phyloP scores from a whole-genome alignment of 176 grass and related monocot species.

The Melocanna baccifera region DNA sequence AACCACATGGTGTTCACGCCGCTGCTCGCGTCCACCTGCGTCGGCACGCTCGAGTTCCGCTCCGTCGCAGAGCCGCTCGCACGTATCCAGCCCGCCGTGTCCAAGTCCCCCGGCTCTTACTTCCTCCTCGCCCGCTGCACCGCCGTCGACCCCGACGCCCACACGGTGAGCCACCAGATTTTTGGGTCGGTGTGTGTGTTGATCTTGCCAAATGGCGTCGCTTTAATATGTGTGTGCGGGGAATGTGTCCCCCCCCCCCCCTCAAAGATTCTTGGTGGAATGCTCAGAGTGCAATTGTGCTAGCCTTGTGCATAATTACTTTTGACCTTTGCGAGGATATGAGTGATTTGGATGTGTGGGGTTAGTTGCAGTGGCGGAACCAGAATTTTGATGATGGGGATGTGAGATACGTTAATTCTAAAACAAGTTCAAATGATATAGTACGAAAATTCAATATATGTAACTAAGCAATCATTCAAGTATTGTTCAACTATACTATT shows the following conservation, averaged over 20 bases:
- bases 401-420: no score
- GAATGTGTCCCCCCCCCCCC: background rate
- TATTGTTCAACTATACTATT: no score
- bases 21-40: conserved; percentile 96
- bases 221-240: background rate
- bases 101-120: conserved; percentile 65
- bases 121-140: conserved; percentile 89
- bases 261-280: conserved; percentile 27
- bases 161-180: conserved; percentile 50
- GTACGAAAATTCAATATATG: no score
- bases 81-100: conserved; percentile 85
- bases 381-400: no score
- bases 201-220: background rate
- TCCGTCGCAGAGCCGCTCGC: conserved; percentile 83
- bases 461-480: no score
- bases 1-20: conserved; percentile 99
- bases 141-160: conserved; percentile 54
- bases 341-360: background rate
- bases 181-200: background rate
- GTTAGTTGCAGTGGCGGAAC: no score
- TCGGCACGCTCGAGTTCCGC: conserved; percentile 97
- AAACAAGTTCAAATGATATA: no score
- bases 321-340: conserved; percentile 2
- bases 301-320: background rate
- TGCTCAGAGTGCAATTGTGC: background rate